Evolutionary conservation across 2,329 filamentous ascomycete genomes (phyloP).

Genomic region (Corniculantispora saksenae): DNA sequence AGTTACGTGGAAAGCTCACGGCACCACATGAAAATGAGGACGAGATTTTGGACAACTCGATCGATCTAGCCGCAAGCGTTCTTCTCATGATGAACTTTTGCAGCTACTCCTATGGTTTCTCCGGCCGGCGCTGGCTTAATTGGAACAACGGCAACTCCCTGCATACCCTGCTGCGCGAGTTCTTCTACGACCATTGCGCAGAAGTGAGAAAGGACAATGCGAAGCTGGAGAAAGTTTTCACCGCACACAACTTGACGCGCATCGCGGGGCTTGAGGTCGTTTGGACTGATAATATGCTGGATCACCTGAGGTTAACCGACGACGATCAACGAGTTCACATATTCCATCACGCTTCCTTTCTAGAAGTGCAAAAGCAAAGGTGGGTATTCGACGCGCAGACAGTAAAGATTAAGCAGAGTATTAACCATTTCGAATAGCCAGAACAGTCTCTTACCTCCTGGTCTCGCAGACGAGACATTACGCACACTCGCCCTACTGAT

Average conservation of each 20-base stretch:
- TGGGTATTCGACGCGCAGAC: not conserved
- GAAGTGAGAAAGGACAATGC: not conserved
- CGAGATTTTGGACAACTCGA: not conserved
- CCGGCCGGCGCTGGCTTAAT: not conserved
- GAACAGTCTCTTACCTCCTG: conserved; percentile 30
- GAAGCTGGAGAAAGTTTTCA: conserved; percentile 12
- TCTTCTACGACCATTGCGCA: not conserved
- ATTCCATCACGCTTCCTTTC: conserved; percentile 43
- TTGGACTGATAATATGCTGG: conserved; percentile 42
- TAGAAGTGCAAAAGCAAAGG: conserved; percentile 30
- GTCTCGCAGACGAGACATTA: conserved; percentile 38
- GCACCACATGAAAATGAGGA: not conserved
- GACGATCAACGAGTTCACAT: conserved; percentile 40
- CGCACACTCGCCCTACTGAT: conserved; percentile 39
- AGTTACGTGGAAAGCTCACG: not conserved
- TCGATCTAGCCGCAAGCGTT: not conserved
- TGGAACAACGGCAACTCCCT: not conserved
- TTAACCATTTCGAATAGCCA: not conserved
- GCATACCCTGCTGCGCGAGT: not conserved
- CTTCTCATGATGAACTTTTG: conserved; percentile 5
- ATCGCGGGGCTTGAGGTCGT: conserved; percentile 38
- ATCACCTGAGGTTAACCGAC: conserved; percentile 41
- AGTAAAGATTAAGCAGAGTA: not conserved
- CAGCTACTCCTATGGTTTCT: not conserved
- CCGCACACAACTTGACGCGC: conserved; percentile 14